Percentiles rank a stretch among this genome's conserved stretches.
Conservation (phyloP, 2,329 filamentous ascomycete species). For the Xylaria sp. region DNA sequence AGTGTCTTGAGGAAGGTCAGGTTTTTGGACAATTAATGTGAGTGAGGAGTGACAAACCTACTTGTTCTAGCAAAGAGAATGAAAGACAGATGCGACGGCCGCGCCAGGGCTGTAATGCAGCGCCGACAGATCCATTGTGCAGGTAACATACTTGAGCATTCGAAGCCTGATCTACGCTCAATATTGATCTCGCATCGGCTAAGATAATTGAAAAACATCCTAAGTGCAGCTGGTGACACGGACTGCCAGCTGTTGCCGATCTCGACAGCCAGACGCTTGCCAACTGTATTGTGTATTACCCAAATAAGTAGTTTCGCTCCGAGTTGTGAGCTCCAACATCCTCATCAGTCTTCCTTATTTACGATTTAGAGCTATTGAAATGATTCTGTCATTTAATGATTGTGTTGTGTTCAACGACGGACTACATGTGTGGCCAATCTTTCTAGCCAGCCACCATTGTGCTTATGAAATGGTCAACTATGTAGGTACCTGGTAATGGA, state of each 20-base stretch:
- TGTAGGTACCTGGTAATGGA: no score
- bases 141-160: constrained; percentile 39
- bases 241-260: constrained; percentile 26
- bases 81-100: constrained; percentile 40
- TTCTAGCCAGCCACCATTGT: no score
- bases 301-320: no score
- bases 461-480: no score
- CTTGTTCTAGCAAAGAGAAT: constrained; percentile 53
- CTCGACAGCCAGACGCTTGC: background rate
- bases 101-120: constrained; percentile 50
- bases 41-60: constrained; percentile 37
- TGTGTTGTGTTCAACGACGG: no score
- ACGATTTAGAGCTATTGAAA: no score
- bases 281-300: no score
- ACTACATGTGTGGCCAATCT: no score
- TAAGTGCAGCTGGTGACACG: constrained; percentile 19
- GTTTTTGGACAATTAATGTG: background rate
- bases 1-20: constrained; percentile 34
- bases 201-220: constrained; percentile 4
- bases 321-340: no score
- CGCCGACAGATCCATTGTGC: constrained; percentile 60
- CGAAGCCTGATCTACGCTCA: background rate
- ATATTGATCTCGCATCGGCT: no score
- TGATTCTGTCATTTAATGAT: no score
- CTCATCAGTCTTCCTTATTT: no score